A percentile compares a stretch with the other conserved stretches of the same genome.
Conservation (phyloP, 345 rosid species). For the Diplotaxis tenuifolia region DNA sequence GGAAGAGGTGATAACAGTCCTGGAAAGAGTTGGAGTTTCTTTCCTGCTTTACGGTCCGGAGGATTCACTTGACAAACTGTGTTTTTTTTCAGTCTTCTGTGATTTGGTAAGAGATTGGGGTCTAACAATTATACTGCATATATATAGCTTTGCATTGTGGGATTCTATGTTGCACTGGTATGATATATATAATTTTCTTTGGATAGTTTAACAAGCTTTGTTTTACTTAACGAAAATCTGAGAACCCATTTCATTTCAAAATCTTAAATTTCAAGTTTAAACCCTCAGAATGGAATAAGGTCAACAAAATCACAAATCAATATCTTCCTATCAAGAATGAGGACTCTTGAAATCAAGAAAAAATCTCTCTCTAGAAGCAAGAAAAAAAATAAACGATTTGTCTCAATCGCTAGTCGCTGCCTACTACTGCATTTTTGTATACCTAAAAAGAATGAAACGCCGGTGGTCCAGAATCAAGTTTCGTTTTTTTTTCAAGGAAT, state of each 20-base stretch:
- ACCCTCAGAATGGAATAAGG: slow-evolving; percentile 21
- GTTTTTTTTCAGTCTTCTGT: too few species aligned
- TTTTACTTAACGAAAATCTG: slow-evolving; percentile 13
- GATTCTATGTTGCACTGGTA: slow-evolving; percentile 7
- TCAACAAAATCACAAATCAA: slow-evolving; percentile 23
- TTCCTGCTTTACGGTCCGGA: slow-evolving; percentile 72
- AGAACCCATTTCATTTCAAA: slow-evolving; percentile 28
- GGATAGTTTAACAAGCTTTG: neutral
- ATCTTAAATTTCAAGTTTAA: slow-evolving; percentile 6
- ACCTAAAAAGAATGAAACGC: slow-evolving; percentile 35
- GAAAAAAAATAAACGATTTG: neutral
- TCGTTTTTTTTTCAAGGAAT: slow-evolving; percentile 16
- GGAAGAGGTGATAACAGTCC: slow-evolving; percentile 45
- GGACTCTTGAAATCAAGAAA: slow-evolving; percentile 9
- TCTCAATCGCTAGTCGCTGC: too few species aligned
- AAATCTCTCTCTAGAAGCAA: too few species aligned
- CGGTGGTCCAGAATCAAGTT: slow-evolving; percentile 24
- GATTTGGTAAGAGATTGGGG: slow-evolving; percentile 26
- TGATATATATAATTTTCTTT: slow-evolving; percentile 7
- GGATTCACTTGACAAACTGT: slow-evolving; percentile 64
- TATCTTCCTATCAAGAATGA: slow-evolving; percentile 17
- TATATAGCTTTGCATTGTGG: slow-evolving; percentile 19
- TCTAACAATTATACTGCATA: slow-evolving; percentile 29
- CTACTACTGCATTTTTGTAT: slow-evolving; percentile 37
- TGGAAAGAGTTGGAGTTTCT: slow-evolving; percentile 71